Evolutionary conservation across 176 grass and related monocot genomes (phyloP), one percentile per base, ranked within the genome.

Genomic region (Bolboschoenus planiculmis): DNA sequence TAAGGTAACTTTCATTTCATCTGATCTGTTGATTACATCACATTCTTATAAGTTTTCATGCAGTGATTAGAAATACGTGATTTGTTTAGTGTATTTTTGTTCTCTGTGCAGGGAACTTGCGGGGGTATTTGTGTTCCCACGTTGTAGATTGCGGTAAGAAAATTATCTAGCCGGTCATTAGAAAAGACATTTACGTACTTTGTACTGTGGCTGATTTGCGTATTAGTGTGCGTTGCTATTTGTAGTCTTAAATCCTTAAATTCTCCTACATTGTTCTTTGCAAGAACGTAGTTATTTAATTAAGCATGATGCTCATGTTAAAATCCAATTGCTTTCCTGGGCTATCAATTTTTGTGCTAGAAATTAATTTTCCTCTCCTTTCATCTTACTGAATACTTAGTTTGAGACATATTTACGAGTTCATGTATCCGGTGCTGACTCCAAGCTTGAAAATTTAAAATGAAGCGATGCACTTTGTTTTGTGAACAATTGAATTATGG

Each of bases 271-370:
- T 74, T 82, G 15, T 46, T 13, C 24, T 82, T 81, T 44, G 80
- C 31, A 76, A 76, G 73, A 61, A 85, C 70, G 8, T 33, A 44
- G 83, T 48, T 27, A 15, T 56, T 77, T 42, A 78, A 44, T 78
- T 30, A 78, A 85, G 36, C 35, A 46, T n/a, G n/a, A n/a, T 60
- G 36, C 67, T 53, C 44, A 26, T 36, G 48, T n/a, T 5, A 30
- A 56, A 79, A 79, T 79, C 57, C 4, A 57, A 10, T 11, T 35
- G 50, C 27, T 11, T 79, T 9, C 48, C 21, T 57, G 30, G 54
- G 2, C n/a, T n/a, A 56, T 30, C 14, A 21, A 33, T 8, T 30
- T 57, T 57, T 79, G 76, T 47, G 47, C 13, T 74, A 44, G n/a
- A 26, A 11, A 35, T 70, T 40, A 72, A 47, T 73, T 73, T n/a